A percentile compares a stretch with the other conserved stretches of the same genome.
These are phyloP conservation scores for Acanthamoeba royreba DNA, from an alignment of 208 protist species.

Conservation along the genomic window DNA sequence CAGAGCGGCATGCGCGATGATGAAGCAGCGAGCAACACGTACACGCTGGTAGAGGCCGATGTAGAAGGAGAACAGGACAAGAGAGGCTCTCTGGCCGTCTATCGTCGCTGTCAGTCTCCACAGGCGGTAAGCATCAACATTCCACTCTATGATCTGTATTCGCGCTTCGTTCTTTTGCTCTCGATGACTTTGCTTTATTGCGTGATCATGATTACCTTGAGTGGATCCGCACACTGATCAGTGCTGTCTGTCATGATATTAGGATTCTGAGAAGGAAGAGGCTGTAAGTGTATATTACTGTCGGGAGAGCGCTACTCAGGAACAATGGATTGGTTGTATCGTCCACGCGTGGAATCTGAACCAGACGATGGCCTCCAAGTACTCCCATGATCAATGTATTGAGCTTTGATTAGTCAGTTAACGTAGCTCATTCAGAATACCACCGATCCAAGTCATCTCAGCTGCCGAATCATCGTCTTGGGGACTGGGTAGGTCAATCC, in stretches of 20 bases:
- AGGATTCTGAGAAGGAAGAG: neutral
- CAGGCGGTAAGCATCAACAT: too few species aligned
- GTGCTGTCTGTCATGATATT: neutral
- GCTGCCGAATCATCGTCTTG: neutral
- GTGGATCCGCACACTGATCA: neutral
- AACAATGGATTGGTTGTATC: neutral
- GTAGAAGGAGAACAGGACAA: neutral
- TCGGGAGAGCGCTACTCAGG: neutral
- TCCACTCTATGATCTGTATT: too few species aligned
- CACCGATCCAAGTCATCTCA: neutral
- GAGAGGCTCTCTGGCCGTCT: neutral
- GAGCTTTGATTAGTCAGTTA: neutral
- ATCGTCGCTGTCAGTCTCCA: neutral
- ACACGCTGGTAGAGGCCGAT: neutral
- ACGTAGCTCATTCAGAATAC: neutral
- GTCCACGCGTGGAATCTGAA: neutral
- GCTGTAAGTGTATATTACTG: neutral
- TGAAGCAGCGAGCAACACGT: neutral
- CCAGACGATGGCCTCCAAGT: neutral
- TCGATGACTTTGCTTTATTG: neutral
- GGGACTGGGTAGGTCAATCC: neutral
- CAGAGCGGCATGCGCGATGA: too few species aligned
- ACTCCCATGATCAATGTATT: neutral
- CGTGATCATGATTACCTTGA: neutral
- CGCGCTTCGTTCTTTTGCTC: neutral